Conservation (phyloP, 331 rosid species). For the Quercus tomentella region DNA sequence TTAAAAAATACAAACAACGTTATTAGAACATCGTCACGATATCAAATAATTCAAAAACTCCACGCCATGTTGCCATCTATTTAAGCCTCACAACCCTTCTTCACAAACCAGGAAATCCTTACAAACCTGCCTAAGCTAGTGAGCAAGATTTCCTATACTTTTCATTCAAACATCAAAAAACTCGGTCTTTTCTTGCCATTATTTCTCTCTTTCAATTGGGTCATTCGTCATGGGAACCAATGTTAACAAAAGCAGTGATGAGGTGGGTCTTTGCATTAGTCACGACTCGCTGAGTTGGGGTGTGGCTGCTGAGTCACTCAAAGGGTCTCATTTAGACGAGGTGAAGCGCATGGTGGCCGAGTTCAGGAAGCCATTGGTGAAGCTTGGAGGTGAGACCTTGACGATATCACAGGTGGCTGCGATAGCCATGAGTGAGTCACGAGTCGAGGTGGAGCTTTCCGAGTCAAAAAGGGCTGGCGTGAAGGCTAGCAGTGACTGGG, state of each 20-base stretch:
- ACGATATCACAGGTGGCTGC: conserved; percentile 86
- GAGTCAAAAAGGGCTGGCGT: conserved; percentile 70
- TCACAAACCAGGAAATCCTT: conserved; percentile 22
- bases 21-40: no score
- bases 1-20: no score
- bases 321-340: conserved; percentile 76
- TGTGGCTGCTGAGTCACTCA: conserved; percentile 52
- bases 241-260: not conserved
- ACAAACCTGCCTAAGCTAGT: no score
- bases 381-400: conserved; percentile 62
- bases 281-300: conserved; percentile 81
- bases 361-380: conserved; percentile 55
- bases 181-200: not conserved
- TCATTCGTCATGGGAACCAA: conserved; percentile 17
- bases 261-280: conserved; percentile 27
- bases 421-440: conserved; percentile 18
- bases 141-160: no score
- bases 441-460: conserved; percentile 25
- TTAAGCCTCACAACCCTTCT: conserved; percentile 11
- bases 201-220: not conserved
- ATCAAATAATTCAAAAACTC: no score
- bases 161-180: not conserved
- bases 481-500: conserved; percentile 90
- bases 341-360: conserved; percentile 87
- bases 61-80: conserved; percentile 6